Evolutionary conservation across 169 alveolate species (phyloP).

Genomic region (Plasmodium gonderi): DNA sequence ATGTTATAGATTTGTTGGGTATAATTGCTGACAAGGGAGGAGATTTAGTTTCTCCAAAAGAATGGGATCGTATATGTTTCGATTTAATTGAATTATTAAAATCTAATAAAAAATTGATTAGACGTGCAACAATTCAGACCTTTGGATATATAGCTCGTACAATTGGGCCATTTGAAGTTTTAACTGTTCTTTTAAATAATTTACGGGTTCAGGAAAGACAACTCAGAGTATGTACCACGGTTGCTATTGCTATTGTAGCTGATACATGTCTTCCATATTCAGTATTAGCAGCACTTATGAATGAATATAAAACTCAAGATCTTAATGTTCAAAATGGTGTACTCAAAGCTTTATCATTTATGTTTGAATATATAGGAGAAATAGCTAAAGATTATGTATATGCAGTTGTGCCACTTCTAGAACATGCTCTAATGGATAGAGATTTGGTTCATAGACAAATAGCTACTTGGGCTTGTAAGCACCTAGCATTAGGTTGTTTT

Average conservation of each 20-base stretch:
- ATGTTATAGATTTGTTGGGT: conserved; percentile 97
- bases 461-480: conserved; percentile 99
- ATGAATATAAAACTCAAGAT: conserved; percentile 99
- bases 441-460: conserved; percentile 99
- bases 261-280: conserved; percentile 99
- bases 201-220: conserved; percentile 99
- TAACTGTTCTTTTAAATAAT: conserved; percentile 94
- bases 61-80: conserved; percentile 99
- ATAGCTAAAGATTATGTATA: conserved; percentile 97
- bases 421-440: conserved; percentile 99
- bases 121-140: conserved; percentile 99
- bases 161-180: conserved; percentile 99
- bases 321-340: conserved; percentile 99
- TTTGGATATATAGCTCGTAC: conserved; percentile 99
- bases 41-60: conserved; percentile 98
- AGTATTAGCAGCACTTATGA: conserved; percentile 99
- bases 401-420: conserved; percentile 97
- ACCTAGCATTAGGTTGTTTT: conserved; percentile 96
- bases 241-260: conserved; percentile 99
- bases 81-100: conserved; percentile 97
- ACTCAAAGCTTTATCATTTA: conserved; percentile 97
- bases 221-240: conserved; percentile 98
- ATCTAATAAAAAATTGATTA: conserved; percentile 96
- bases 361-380: conserved; percentile 98
- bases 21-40: conserved; percentile 99